Conservation (phyloP, 805 yeast species). For the Spencermartinsiella europaea region DNA sequence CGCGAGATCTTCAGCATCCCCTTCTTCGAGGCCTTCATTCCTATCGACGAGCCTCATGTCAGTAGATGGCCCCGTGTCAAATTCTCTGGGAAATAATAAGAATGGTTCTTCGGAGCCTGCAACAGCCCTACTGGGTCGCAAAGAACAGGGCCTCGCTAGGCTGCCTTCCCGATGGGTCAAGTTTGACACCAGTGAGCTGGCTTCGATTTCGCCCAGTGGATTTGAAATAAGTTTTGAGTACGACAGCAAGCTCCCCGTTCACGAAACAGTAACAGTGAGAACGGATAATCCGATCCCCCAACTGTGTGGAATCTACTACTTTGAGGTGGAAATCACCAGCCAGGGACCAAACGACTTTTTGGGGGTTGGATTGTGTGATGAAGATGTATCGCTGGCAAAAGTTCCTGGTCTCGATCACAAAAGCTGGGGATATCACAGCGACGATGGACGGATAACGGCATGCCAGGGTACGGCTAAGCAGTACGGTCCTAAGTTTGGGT, state of each 20-base stretch:
- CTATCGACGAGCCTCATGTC: not conserved
- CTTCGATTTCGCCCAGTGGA: slow-evolving; percentile 14
- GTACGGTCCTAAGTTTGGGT: slow-evolving; percentile 44
- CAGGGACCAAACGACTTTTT: slow-evolving; percentile 39
- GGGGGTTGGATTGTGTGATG: slow-evolving; percentile 43
- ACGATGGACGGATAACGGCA: slow-evolving; percentile 41
- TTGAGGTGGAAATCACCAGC: slow-evolving; percentile 39
- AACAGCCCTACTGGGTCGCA: slow-evolving; percentile 2
- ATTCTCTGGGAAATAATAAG: not conserved
- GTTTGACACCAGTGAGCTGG: slow-evolving; percentile 10
- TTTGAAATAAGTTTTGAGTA: slow-evolving; percentile 5
- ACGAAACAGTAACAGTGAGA: slow-evolving; percentile 25
- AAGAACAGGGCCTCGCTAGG: slow-evolving; percentile 19
- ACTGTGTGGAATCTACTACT: slow-evolving; percentile 46
- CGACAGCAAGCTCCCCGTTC: slow-evolving; percentile 4
- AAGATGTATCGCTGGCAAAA: slow-evolving; percentile 30
- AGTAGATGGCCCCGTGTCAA: not conserved
- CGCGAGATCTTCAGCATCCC: not conserved
- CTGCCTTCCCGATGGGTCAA: slow-evolving; percentile 23
- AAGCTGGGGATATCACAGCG: slow-evolving; percentile 52
- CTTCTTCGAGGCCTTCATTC: not conserved
- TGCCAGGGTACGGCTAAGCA: slow-evolving; percentile 38
- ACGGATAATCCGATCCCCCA: slow-evolving; percentile 36
- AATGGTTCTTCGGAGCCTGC: not conserved
- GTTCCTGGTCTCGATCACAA: slow-evolving; percentile 45